phyloP scores from a whole-genome alignment of 768 basidiomycete species.

The Suillus occidentalis region DNA sequence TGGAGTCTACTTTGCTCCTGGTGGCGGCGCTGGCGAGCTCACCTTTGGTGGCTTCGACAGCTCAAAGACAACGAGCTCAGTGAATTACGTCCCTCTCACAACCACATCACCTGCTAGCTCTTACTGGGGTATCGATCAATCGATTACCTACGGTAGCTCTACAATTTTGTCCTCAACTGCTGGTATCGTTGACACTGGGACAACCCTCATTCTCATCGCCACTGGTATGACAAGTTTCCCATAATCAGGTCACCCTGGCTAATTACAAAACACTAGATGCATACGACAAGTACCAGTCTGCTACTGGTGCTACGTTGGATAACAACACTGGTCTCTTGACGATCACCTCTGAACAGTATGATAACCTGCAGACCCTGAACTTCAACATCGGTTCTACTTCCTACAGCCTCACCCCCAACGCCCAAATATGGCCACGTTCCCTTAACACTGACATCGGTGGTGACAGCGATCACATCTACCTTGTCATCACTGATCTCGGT shows the following conservation, averaged over 20 bases:
- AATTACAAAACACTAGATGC: constrained; percentile 18
- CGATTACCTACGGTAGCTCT: constrained; percentile 26
- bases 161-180: constrained; percentile 24
- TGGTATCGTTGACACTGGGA: constrained; percentile 37
- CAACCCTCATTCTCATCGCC: constrained; percentile 25
- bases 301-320: constrained; percentile 31
- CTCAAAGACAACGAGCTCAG: constrained; percentile 11
- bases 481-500: constrained; percentile 28
- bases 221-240: constrained; percentile 14
- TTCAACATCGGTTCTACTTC: constrained; percentile 25
- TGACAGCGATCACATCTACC: constrained; percentile 23
- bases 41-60: constrained; percentile 41
- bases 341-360: constrained; percentile 27
- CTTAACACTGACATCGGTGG: constrained; percentile 33
- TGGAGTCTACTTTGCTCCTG: constrained; percentile 34
- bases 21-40: constrained; percentile 14
- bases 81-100: constrained; percentile 28
- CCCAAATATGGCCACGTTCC: constrained; percentile 36
- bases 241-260: not conserved
- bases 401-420: constrained; percentile 26
- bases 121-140: constrained; percentile 36
- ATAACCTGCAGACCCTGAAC: constrained; percentile 22
- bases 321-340: constrained; percentile 29
- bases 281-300: constrained; percentile 18
- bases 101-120: constrained; percentile 18